Conservation (phyloP, 1,284 basidiomycete genomes). For the Ustilago bromivora region DNA sequence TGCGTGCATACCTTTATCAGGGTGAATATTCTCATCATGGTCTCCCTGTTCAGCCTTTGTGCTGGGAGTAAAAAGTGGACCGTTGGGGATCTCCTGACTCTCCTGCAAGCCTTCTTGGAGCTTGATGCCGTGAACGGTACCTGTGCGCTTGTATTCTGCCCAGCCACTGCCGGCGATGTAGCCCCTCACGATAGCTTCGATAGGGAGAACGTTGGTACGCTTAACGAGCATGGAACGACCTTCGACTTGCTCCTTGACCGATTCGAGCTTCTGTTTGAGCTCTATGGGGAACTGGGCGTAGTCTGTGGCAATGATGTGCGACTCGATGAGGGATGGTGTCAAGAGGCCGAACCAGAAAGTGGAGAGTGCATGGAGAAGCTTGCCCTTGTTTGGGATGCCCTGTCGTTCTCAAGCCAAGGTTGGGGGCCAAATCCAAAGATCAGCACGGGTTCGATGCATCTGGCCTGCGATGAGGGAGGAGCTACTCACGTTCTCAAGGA, state of each 20-base stretch:
- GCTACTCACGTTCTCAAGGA: slow-evolving; percentile 58
- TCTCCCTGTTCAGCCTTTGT: slow-evolving; percentile 95
- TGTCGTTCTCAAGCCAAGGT: slow-evolving; percentile 9
- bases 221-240: slow-evolving; percentile 91
- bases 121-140: slow-evolving; percentile 88
- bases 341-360: slow-evolving; percentile 93
- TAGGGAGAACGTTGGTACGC: slow-evolving; percentile 87
- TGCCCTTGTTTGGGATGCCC: slow-evolving; percentile 95
- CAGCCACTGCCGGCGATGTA: slow-evolving; percentile 98
- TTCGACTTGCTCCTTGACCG: slow-evolving; percentile 74
- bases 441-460: neutral
- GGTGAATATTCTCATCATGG: slow-evolving; percentile 98
- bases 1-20: slow-evolving; percentile 78
- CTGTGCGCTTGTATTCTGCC: slow-evolving; percentile 88
- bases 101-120: slow-evolving; percentile 85
- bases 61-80: slow-evolving; percentile 91
- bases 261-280: slow-evolving; percentile 49
- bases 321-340: slow-evolving; percentile 61
- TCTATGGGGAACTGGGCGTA: slow-evolving; percentile 54
- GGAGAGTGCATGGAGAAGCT: slow-evolving; percentile 88
- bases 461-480: neutral
- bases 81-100: slow-evolving; percentile 74
- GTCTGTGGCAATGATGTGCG: slow-evolving; percentile 64
- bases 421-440: too few species aligned
- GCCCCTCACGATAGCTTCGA: slow-evolving; percentile 97